phyloP scores from a whole-genome alignment of 345 rosid species.

The Arabis hirsuta region DNA sequence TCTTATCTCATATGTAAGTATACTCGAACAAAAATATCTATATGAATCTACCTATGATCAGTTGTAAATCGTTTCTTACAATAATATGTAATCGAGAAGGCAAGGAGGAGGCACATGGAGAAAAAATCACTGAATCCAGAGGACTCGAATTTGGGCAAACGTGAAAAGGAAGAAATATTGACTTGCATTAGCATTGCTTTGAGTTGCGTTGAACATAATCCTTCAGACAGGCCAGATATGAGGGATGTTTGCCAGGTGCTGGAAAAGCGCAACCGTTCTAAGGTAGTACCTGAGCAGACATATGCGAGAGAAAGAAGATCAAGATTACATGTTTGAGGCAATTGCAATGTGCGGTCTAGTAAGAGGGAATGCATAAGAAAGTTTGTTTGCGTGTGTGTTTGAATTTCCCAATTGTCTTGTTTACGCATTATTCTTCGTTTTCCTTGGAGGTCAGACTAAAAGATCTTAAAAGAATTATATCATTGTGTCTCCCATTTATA shows the following conservation, averaged over 20 bases:
- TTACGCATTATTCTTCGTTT: background rate
- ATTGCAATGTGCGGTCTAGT: background rate
- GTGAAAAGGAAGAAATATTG: background rate
- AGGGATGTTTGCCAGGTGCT: background rate
- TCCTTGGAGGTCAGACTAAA: background rate
- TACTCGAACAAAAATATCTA: background rate
- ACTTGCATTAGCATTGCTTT: constrained; percentile 12
- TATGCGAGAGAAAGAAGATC: background rate
- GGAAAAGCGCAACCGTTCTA: constrained; percentile 2
- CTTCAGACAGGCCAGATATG: constrained; percentile 4
- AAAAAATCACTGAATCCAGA: background rate
- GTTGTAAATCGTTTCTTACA: background rate
- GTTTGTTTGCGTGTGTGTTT: background rate
- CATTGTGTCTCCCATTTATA: no score
- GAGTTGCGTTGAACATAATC: background rate
- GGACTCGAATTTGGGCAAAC: background rate
- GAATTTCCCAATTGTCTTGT: background rate
- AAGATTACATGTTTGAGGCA: background rate
- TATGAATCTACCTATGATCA: background rate
- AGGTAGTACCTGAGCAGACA: background rate
- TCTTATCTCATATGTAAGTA: constrained; percentile 45
- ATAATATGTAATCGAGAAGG: background rate
- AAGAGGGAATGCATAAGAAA: background rate
- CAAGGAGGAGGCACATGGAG: background rate
- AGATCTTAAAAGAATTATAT: no score